Conservation (phyloP, 192 early-diverging fungal genomes). For the Bifiguratus adelaidae region DNA sequence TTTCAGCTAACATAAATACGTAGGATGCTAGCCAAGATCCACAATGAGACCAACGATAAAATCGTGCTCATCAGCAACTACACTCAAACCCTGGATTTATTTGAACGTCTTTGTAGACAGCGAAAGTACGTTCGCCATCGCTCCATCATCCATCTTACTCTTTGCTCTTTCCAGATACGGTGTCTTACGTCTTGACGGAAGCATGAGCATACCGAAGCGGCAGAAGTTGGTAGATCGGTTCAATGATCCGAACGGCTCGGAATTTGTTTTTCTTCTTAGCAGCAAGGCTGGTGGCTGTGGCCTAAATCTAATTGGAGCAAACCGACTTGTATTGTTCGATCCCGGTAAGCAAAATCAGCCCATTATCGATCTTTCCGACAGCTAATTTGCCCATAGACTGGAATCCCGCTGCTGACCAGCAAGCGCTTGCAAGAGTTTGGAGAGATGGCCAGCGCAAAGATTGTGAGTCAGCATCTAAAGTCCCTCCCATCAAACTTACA, state of each 20-base stretch:
- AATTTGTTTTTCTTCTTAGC: conserved; percentile 93
- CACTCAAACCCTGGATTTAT: conserved; percentile 93
- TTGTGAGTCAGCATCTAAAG: conserved; percentile 20
- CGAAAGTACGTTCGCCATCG: conserved; percentile 41
- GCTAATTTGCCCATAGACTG: conserved; percentile 40
- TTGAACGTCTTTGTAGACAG: conserved; percentile 78
- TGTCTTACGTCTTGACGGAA: conserved; percentile 80
- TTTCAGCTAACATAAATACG: not conserved
- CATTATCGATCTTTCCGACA: not conserved
- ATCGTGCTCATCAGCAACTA: conserved; percentile 99
- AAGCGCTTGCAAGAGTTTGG: conserved; percentile 87
- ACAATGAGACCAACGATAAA: conserved; percentile 72
- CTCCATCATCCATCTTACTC: not conserved
- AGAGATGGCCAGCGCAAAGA: conserved; percentile 74
- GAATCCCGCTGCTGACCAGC: conserved; percentile 97
- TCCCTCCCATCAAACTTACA: not conserved
- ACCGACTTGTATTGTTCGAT: conserved; percentile 91
- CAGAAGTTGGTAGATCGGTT: conserved; percentile 94
- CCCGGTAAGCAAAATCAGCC: conserved; percentile 28
- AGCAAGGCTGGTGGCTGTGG: conserved; percentile 99
- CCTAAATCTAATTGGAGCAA: conserved; percentile 96
- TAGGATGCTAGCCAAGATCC: conserved; percentile 64
- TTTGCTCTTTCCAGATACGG: conserved; percentile 37
- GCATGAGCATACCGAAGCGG: conserved; percentile 84
- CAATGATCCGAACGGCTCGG: conserved; percentile 76